Evolutionary conservation across 2,329 filamentous ascomycete species (phyloP), one percentile per base, ranked within the genome.

Genomic region (Alternaria triticina): DNA sequence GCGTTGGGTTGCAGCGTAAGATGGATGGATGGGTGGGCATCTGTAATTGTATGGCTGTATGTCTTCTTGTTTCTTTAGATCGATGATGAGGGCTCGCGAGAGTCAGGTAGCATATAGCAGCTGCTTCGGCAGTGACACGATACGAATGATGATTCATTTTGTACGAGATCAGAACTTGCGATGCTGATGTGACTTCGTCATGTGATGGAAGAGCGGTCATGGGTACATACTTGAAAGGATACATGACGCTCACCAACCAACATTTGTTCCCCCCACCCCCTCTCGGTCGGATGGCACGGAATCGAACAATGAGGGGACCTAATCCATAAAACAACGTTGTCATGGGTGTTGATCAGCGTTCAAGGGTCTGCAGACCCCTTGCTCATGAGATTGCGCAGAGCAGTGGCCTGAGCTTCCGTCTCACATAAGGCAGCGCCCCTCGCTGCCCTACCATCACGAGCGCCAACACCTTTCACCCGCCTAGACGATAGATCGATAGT

Each of bases 41-140:
- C 11, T 65, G 59, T 65, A 65, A 33, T 55, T 54, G 27, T 62
- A 58, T 40, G 40, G 27, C 51, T 40, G 28, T 17, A 40, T 28
- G 15, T 55, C 20, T 22, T 33, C 30, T 30, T 40, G 36, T 36
- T 44, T 43, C 25, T 43, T 57, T 57, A 64, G 46, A 57, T 30
- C 28, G 27, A 28, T 46, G 23, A 47, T 57, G 22, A 44, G 36
- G 27, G 44, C 59, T 61, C 59, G 54, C 59, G 20, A 57, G 54
- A 52, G 59, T n/a, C 36, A 61, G n/a, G 23, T 54, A 43, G 51
- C 25, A 55, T 25, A 55, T 30, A 45, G 36, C n/a, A 22, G 15
- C 36, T 36, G 25, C 40, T 44, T 22, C 11, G 23, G 40, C 52
- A 25, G 23, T 30, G 20, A 44, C 15, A 55, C n/a, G n/a, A 55